phyloP scores from a whole-genome alignment of 2,329 filamentous ascomycete genomes.

The Phialophora expanda region DNA sequence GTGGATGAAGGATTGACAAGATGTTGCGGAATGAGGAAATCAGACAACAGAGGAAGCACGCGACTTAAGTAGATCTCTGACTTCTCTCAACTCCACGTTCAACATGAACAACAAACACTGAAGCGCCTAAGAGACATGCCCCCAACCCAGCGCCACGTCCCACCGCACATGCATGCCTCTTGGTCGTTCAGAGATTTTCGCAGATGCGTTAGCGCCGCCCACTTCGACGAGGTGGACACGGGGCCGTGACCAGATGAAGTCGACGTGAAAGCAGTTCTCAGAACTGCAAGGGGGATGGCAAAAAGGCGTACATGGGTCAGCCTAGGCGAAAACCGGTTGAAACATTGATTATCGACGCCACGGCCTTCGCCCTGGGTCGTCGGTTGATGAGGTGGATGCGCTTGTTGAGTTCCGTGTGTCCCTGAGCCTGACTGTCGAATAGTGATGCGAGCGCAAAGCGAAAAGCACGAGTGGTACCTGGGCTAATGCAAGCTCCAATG shows the following conservation, averaged over 20 bases:
- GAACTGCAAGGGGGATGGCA: slow-evolving; percentile 18
- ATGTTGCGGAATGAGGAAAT: slow-evolving; percentile 34
- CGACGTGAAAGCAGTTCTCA: slow-evolving; percentile 16
- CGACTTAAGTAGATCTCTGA: slow-evolving; percentile 34
- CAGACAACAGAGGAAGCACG: slow-evolving; percentile 30
- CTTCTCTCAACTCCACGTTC: slow-evolving; percentile 15
- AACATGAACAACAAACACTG: slow-evolving; percentile 29
- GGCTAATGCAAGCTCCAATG: slow-evolving; percentile 36
- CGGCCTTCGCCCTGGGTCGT: slow-evolving; percentile 10
- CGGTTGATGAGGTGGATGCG: slow-evolving; percentile 21
- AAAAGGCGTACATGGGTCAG: slow-evolving; percentile 21
- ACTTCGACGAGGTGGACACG: slow-evolving; percentile 27
- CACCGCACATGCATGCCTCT: slow-evolving; percentile 24
- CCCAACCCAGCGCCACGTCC: slow-evolving; percentile 22
- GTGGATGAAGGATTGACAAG: slow-evolving; percentile 35
- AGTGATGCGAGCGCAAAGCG: slow-evolving; percentile 37
- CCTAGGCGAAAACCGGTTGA: slow-evolving; percentile 26
- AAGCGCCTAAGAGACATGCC: slow-evolving; percentile 22
- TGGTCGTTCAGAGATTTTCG: slow-evolving; percentile 37
- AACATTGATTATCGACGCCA: slow-evolving; percentile 29
- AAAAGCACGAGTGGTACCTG: slow-evolving; percentile 18
- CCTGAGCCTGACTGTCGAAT: slow-evolving; percentile 31
- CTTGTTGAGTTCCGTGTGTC: slow-evolving; percentile 21
- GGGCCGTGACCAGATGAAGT: slow-evolving; percentile 18
- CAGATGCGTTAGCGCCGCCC: slow-evolving; percentile 31